Base-by-base conservation (phyloP, 2,329 filamentous ascomycete species). In the Hymenoscyphus linearis region DNA sequence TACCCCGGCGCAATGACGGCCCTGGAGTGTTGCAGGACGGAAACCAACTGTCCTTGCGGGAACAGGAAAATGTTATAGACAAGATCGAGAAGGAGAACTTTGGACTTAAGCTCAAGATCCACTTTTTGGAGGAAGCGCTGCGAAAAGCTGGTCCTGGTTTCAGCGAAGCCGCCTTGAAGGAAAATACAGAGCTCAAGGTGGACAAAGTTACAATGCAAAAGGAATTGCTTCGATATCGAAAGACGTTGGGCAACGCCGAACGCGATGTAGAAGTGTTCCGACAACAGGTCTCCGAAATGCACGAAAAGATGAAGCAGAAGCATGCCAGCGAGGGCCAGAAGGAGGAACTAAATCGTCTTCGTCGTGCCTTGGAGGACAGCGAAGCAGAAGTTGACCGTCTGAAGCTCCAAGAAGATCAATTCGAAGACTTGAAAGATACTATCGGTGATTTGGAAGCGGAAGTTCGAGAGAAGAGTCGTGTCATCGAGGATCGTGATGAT, bases 81-180 rank as follows among this genome's bases (percentile, higher is more conserved):
- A 90, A 90, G 72, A 93, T 99, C 69, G 92, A 97, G 73, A 99
- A 99, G 78, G 95, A 98, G 72, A 99, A 99, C 72, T 99, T 98
- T 73, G 91, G 91, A 26, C 81, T 99, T 59, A 98, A 98, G 76
- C 83, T 98, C 68, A 97, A 96, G 75, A 96, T 98, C 58, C 92
- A 98, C 75, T 99, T 96, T 74, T 82, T 99, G 60, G 92, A 99
- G 74, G 91, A 98, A 68, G 90, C 91, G 14, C 77, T 99, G 56
- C 85, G 88, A 58, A 96, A 96, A 74, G 85, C 89, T 59, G 93
- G 93, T 0, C 92, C 91, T 7, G 91, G 93, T 60, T 95, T 93
- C 78, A 96, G 93, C 70, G 89, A 96, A 74, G 86, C 86, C 34
- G 91, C 93, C 3, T 79, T 99, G 31, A 91, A 90, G 72, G 95